Base-by-base conservation (phyloP, 176 grass and related monocot species). In the Alopecurus myosuroides region DNA sequence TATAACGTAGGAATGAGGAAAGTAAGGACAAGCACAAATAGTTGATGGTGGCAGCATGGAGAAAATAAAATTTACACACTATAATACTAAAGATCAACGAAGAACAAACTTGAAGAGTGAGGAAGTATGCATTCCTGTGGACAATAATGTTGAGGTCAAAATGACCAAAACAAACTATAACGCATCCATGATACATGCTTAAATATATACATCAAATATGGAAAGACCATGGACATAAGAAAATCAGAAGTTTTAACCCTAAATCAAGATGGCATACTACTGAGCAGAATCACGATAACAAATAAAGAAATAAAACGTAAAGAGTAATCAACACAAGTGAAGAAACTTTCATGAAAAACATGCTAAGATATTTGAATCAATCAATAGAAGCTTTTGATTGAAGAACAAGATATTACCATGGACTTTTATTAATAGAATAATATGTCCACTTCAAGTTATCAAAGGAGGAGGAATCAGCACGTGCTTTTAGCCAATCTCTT, bases 361-460 rank as follows among this genome's bases (percentile, higher is more conserved):
- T 49, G 44, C 3, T 74, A 74, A 10, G 26, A 49, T 44, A 44
- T 44, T 71, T 39, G 39, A 71, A 44, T 44, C 69, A 72, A 72
- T 28, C 39, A 72, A 28, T 1, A 45, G 23, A 72, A 72, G 69
- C 6, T 72, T 45, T 72, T 45, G 40, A 72, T 28, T 28, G 23
- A 42, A 45, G 69, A 72, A 45, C 23, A 72, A 72, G 13, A 75
- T 73, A 79, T 95, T 93, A 98, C 95, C 95, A 98, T 80, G 95
- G 93, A 78, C 93, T 92, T 80, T 95, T 98, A 77, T 98, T 98
- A 85, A 98, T 98, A 51, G 91, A 90, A 91, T 90, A 95, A 86
- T 98, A 98, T 18, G 79, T 36, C 92, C 92, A 98, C 84, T 98
- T 98, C 83, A 98, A 84, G 40, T 31, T 82, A 93, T 93, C 87